Evolutionary conservation across 805 yeast genomes (phyloP).

Genomic region (Blastobotrys chiropterorum): DNA sequence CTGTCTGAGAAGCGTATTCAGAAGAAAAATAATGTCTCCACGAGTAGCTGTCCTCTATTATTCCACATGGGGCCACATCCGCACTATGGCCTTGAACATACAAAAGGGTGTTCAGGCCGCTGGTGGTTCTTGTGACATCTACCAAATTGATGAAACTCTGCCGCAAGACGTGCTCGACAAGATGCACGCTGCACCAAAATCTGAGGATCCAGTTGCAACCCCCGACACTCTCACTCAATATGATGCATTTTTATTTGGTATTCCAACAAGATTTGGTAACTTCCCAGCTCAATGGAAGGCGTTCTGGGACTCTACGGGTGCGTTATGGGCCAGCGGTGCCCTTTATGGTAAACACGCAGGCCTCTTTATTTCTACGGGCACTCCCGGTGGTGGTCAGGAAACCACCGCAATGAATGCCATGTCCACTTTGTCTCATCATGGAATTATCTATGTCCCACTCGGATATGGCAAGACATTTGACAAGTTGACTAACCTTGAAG

Average conservation of each 20-base stretch:
- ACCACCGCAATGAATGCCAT: constrained; percentile 52
- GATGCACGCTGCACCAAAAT: constrained; percentile 56
- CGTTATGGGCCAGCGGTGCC: constrained; percentile 65
- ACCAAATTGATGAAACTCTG: constrained; percentile 77
- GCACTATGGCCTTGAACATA: constrained; percentile 59
- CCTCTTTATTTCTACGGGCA: constrained; percentile 63
- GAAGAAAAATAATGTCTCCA: constrained; percentile 21
- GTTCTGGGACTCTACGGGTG: constrained; percentile 75
- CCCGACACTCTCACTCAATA: constrained; percentile 49
- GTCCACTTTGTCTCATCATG: constrained; percentile 65
- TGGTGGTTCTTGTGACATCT: constrained; percentile 65
- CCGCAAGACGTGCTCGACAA: constrained; percentile 49
- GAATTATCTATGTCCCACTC: constrained; percentile 69
- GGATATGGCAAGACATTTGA: constrained; percentile 62
- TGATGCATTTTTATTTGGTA: constrained; percentile 71
- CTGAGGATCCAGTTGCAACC: constrained; percentile 49
- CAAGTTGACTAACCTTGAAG: constrained; percentile 49
- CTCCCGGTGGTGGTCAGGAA: constrained; percentile 79
- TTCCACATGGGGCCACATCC: constrained; percentile 76
- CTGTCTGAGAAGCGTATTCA: no score
- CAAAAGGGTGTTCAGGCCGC: constrained; percentile 62
- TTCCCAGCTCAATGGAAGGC: constrained; percentile 70
- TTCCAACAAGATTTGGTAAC: constrained; percentile 76
- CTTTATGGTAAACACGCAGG: constrained; percentile 74
- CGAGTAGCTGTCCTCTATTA: constrained; percentile 73